Conservation (phyloP, 805 yeast genomes). For the Kuraishia hungarica region DNA sequence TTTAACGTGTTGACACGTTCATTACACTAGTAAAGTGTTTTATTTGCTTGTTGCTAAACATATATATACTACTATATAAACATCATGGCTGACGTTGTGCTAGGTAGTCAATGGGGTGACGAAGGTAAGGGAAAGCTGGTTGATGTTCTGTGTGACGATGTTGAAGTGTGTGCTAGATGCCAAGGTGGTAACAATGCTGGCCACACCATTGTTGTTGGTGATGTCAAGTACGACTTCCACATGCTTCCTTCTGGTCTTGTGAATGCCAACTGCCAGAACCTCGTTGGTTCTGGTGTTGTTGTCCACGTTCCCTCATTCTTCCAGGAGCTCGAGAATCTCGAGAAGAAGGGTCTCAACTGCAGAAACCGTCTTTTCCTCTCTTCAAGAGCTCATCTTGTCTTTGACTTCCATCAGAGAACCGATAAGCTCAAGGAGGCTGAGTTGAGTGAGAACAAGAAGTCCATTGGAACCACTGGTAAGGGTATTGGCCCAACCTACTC, state of each 20-base stretch:
- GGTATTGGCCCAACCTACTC: slow-evolving; percentile 99
- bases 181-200: slow-evolving; percentile 99
- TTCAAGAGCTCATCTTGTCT: slow-evolving; percentile 92
- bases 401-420: slow-evolving; percentile 96
- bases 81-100: slow-evolving; percentile 78
- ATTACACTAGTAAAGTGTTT: slow-evolving; percentile 2
- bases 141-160: slow-evolving; percentile 87
- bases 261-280: slow-evolving; percentile 81
- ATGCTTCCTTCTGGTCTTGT: slow-evolving; percentile 98
- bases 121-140: slow-evolving; percentile 99
- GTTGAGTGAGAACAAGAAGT: slow-evolving; percentile 67
- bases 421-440: slow-evolving; percentile 94
- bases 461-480: slow-evolving; percentile 97
- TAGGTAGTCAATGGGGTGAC: slow-evolving; percentile 99
- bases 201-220: slow-evolving; percentile 91
- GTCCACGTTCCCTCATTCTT: slow-evolving; percentile 92
- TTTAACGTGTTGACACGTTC: slow-evolving; percentile 4
- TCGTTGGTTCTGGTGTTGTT: slow-evolving; percentile 95
- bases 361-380: slow-evolving; percentile 76
- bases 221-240: slow-evolving; percentile 91
- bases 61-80: neutral
- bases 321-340: slow-evolving; percentile 73
- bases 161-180: slow-evolving; percentile 96
- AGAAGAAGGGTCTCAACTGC: slow-evolving; percentile 72
- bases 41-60: slow-evolving; percentile 1